These are phyloP conservation scores for Logfia minima DNA, from an alignment of 129 eudicot species.

Conservation along the genomic window DNA sequence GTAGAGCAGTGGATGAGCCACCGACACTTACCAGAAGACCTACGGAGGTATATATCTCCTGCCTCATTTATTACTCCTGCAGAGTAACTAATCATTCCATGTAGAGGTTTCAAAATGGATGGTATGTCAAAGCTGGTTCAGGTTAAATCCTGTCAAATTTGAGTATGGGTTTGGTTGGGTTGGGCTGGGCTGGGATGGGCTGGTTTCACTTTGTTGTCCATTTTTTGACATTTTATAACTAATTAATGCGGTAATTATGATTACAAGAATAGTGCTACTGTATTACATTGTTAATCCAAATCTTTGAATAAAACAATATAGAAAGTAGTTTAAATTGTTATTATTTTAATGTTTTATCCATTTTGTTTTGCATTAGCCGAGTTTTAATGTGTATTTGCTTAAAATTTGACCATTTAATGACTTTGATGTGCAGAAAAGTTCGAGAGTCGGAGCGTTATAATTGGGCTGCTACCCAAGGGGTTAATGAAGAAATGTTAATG, in stretches of 20 bases:
- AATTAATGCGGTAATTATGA: neutral
- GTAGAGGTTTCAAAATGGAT: neutral
- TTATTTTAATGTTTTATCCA: neutral
- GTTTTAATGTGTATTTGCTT: slow-evolving; percentile 14
- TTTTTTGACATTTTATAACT: neutral
- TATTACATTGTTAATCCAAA: neutral
- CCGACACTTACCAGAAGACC: slow-evolving; percentile 64
- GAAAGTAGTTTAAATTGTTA: neutral
- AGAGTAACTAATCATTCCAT: neutral
- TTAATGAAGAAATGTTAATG: slow-evolving; percentile 66
- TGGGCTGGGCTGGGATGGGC: too few relatives aligned
- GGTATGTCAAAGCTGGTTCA: neutral
- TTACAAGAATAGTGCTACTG: neutral
- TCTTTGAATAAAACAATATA: neutral
- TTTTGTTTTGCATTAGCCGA: neutral
- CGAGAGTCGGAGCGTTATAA: slow-evolving; percentile 64
- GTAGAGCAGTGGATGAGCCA: slow-evolving; percentile 98
- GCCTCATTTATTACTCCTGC: neutral
- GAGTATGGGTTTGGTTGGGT: too few relatives aligned
- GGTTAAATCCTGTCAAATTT: neutral
- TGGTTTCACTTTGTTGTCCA: neutral
- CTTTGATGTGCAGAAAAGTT: slow-evolving; percentile 51
- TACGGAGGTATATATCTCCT: slow-evolving; percentile 48
- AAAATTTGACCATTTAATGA: slow-evolving; percentile 10
- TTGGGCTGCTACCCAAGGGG: slow-evolving; percentile 93